These are phyloP conservation scores for Termitomyces sp. DNA, from an alignment of 768 basidiomycete genomes.

Conservation along the genomic window DNA sequence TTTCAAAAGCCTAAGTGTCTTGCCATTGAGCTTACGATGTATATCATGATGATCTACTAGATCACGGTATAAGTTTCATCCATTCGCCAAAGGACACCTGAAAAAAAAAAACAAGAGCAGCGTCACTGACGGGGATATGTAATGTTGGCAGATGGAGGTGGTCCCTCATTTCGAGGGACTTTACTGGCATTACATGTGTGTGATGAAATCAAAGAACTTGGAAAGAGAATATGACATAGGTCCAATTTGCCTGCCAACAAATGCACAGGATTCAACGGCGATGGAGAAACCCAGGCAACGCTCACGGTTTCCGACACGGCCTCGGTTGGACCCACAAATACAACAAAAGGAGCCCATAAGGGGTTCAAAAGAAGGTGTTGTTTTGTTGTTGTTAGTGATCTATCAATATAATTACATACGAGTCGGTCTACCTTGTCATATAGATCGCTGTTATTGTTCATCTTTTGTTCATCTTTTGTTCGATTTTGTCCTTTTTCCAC, in stretches of 20 bases:
- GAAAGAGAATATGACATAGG: not conserved
- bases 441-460: conserved; percentile 12
- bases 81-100: not conserved
- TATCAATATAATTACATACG: conserved; percentile 4
- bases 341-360: conserved; percentile 6
- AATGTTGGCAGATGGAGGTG: not conserved
- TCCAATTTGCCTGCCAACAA: conserved; percentile 13
- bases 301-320: not conserved
- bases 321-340: conserved; percentile 4
- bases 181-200: not conserved
- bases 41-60: not conserved
- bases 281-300: conserved; percentile 16
- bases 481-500: conserved; percentile 14
- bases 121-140: not conserved
- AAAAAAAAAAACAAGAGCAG: not conserved
- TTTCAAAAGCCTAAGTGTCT: not conserved
- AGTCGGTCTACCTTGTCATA: conserved; percentile 12
- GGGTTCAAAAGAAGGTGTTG: conserved; percentile 12
- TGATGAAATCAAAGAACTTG: conserved; percentile 5
- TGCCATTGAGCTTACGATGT: not conserved
- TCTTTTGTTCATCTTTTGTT: conserved; percentile 13
- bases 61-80: not conserved
- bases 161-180: not conserved
- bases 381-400: conserved; percentile 14
- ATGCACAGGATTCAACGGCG: conserved; percentile 8